Evolutionary conservation across 139 green algal species (phyloP).

Genomic region (Chlorella sp.): DNA sequence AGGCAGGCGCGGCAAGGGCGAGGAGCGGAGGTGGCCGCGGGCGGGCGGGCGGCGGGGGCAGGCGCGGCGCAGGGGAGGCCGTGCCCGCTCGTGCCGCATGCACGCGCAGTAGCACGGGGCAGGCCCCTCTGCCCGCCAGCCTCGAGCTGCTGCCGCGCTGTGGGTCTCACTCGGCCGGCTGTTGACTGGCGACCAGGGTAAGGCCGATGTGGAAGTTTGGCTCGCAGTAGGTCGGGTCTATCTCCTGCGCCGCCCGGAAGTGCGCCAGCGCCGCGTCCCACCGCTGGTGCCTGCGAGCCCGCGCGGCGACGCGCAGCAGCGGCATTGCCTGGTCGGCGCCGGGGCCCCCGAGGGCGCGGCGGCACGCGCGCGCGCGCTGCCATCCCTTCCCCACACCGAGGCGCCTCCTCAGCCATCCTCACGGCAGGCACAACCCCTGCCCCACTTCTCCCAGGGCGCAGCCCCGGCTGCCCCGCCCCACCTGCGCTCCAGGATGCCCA

Average conservation of each 20-base stretch:
- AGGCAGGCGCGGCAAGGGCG: background rate
- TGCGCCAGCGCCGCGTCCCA: conserved; percentile 52
- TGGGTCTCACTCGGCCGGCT: too few relatives aligned
- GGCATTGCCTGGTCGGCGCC: too few relatives aligned
- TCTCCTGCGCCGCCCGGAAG: conserved; percentile 48
- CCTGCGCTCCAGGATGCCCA: conserved; percentile 68
- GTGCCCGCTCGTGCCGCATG: background rate
- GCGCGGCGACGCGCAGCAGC: too few relatives aligned
- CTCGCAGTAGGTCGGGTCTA: conserved; percentile 79
- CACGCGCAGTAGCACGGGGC: background rate
- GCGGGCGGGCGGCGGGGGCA: too few relatives aligned
- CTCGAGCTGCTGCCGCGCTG: too few relatives aligned
- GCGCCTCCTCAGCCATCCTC: too few relatives aligned
- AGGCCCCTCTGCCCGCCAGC: background rate
- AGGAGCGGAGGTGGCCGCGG: background rate
- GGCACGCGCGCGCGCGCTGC: too few relatives aligned
- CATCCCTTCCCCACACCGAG: too few relatives aligned
- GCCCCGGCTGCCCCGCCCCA: too few relatives aligned
- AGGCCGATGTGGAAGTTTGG: conserved; percentile 74
- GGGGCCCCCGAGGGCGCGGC: too few relatives aligned
- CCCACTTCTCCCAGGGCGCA: too few relatives aligned
- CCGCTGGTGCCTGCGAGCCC: conserved; percentile 40
- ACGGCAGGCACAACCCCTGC: too few relatives aligned
- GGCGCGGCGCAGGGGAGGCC: background rate
- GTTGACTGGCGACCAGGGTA: conserved; percentile 49